Evolutionary conservation across 2,329 filamentous ascomycete species (phyloP).

Genomic region (Coniella vitis): DNA sequence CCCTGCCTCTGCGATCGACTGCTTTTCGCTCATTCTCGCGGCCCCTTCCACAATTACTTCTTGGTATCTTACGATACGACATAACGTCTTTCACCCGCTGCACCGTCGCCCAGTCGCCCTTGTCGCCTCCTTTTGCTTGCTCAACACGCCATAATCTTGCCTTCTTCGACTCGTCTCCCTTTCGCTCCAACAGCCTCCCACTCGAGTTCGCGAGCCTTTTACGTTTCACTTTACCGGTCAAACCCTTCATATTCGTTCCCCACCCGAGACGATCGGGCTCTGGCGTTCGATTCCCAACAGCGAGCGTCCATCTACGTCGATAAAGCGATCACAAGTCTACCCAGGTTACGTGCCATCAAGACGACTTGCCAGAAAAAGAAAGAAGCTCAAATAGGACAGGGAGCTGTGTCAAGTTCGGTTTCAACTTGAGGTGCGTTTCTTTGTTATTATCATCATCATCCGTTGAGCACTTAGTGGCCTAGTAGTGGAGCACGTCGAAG

Average conservation of each 20-base stretch:
- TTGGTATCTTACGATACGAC: constrained; percentile 5
- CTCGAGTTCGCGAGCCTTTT: neutral
- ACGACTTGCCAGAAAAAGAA: constrained; percentile 2
- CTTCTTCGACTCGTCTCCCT: neutral
- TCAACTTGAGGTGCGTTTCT: constrained; percentile 10
- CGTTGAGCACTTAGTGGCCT: no score
- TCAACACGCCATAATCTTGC: neutral
- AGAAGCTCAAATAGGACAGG: constrained; percentile 2
- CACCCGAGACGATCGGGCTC: no score
- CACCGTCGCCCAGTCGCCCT: neutral
- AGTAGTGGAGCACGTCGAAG: no score
- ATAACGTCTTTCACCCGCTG: neutral
- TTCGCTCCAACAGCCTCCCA: neutral
- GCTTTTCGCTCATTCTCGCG: neutral
- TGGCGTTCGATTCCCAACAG: no score
- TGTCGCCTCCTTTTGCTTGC: constrained; percentile 1
- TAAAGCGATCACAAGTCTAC: neutral
- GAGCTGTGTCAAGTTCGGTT: constrained; percentile 6
- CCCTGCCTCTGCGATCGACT: neutral
- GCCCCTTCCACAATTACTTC: constrained; percentile 5
- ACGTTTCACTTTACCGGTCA: neutral
- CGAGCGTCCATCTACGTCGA: no score
- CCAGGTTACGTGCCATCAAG: neutral
- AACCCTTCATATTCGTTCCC: no score
- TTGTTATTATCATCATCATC: neutral